Evolutionary conservation across 1,284 basidiomycete genomes (phyloP), one percentile per base, ranked within the genome.

Genomic region (Ustilago cynodontis): DNA sequence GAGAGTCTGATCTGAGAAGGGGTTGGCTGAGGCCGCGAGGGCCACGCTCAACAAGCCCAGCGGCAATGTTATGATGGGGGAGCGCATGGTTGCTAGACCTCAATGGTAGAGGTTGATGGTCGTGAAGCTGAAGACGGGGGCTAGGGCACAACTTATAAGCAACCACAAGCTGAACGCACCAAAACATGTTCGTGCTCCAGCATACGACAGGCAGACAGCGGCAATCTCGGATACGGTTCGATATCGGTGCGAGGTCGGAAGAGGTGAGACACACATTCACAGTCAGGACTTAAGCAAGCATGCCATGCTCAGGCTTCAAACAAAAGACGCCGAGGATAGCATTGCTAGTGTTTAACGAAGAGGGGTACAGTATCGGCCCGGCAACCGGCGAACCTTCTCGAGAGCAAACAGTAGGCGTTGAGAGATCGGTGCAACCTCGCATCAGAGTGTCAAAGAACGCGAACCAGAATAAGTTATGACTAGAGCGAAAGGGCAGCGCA

Each of bases 41-140:
- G 24, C 47, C 2, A 49, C 7, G 47, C 13, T 18, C 9, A 65
- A 47, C 28, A 52, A 35, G 55, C 56, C 47, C 20, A 65, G 2
- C 10, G 62, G 29, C 20, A 58, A 49, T 7, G 39, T 8, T 20
- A 43, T 6, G 35, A 16, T 45, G 29, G 55, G 13, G 26, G 22
- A n/a, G n/a, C 61, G 61, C 61, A 64, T 64, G 31, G 35, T 28
- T 20, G 18, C 41, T 11, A 43, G 41, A 7, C 41, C 7, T 9
- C 41, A 6, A 20, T 18, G 28, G 11, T 20, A 20, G 39, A 33
- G 22, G 47, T 49, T 43, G 41, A 10, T 20, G 20, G 11, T 43
- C 8, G 20, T 20, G 41, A 43, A 1, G 18, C 7, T 5, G n/a
- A 43, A 14, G 41, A 14, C 11, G 20, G 11, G 11, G 16, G 10